Evolutionary conservation across 208 protist genomes (phyloP).

Genomic region (Paratrypanosoma confusum): DNA sequence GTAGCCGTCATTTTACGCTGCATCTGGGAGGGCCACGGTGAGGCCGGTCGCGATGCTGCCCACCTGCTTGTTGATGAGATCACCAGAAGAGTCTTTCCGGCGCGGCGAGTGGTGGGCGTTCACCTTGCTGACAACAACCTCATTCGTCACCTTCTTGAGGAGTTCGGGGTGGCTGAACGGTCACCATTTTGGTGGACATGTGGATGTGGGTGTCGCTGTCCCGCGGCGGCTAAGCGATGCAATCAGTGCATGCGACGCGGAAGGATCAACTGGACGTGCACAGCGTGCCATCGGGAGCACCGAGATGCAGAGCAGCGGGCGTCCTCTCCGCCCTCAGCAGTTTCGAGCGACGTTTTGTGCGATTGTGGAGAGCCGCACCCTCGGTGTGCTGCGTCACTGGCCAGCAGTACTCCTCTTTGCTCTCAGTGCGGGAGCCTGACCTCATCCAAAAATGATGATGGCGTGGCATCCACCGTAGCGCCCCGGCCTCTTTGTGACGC

Average conservation of each 20-base stretch:
- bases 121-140: constrained; percentile 30
- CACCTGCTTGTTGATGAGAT: constrained; percentile 8
- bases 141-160: constrained; percentile 35
- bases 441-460: constrained; percentile 4
- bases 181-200: constrained; percentile 63
- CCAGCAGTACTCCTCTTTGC: constrained; percentile 15
- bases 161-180: constrained; percentile 27
- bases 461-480: too few species aligned
- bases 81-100: constrained; percentile 11
- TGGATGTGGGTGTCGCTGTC: constrained; percentile 47
- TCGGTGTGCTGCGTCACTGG: constrained; percentile 9
- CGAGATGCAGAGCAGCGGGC: background rate
- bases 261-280: constrained; percentile 44
- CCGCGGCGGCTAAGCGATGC: constrained; percentile 46
- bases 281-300: constrained; percentile 16
- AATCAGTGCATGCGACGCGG: constrained; percentile 31
- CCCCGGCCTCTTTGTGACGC: too few species aligned
- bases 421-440: constrained; percentile 20
- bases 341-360: constrained; percentile 4
- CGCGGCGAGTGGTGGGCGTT: constrained; percentile 25
- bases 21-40: constrained; percentile 31
- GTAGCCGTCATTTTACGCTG: constrained; percentile 29
- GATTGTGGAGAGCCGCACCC: constrained; percentile 11
- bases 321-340: background rate
- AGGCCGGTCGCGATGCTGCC: constrained; percentile 7